These are phyloP conservation scores for Diplocarpon mali DNA, from an alignment of 2,329 filamentous ascomycete genomes.

Conservation along the genomic window DNA sequence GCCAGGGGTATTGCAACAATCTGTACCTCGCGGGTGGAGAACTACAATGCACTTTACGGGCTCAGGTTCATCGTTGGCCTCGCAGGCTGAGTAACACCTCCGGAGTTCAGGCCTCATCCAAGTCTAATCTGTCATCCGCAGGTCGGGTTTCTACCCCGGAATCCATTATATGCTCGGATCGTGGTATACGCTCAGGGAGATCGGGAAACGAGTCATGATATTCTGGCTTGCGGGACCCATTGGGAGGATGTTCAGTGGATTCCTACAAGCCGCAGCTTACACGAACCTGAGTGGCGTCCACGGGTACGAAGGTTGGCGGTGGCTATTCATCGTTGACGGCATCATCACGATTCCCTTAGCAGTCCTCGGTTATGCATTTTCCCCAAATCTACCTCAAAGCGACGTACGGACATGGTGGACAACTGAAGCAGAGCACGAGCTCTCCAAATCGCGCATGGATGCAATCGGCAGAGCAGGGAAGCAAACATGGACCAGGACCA, in stretches of 20 bases:
- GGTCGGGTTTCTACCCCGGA: slow-evolving; percentile 35
- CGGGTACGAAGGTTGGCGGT: slow-evolving; percentile 33
- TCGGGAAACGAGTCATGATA: slow-evolving; percentile 39
- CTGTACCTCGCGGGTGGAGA: slow-evolving; percentile 22
- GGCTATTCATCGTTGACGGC: slow-evolving; percentile 35
- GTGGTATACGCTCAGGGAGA: slow-evolving; percentile 36
- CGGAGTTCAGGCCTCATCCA: slow-evolving; percentile 8
- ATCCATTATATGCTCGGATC: slow-evolving; percentile 45
- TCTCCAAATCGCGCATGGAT: slow-evolving; percentile 22
- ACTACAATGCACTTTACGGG: slow-evolving; percentile 27
- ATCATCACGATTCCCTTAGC: slow-evolving; percentile 27
- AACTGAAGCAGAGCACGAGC: slow-evolving; percentile 16
- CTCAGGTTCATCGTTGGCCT: slow-evolving; percentile 29
- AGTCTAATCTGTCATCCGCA: neutral
- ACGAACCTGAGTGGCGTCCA: slow-evolving; percentile 29
- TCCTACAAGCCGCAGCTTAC: slow-evolving; percentile 34
- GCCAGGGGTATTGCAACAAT: slow-evolving; percentile 19
- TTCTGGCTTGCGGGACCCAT: slow-evolving; percentile 48
- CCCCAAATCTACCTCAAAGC: slow-evolving; percentile 20
- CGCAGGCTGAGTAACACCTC: slow-evolving; percentile 21
- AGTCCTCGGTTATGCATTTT: slow-evolving; percentile 18
- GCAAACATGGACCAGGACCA: slow-evolving; percentile 28
- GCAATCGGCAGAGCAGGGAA: slow-evolving; percentile 29
- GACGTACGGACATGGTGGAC: slow-evolving; percentile 27
- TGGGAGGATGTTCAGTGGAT: slow-evolving; percentile 35